Evolutionary conservation across 2,329 filamentous ascomycete species (phyloP).

Genomic region (Paecilomyces sp.): DNA sequence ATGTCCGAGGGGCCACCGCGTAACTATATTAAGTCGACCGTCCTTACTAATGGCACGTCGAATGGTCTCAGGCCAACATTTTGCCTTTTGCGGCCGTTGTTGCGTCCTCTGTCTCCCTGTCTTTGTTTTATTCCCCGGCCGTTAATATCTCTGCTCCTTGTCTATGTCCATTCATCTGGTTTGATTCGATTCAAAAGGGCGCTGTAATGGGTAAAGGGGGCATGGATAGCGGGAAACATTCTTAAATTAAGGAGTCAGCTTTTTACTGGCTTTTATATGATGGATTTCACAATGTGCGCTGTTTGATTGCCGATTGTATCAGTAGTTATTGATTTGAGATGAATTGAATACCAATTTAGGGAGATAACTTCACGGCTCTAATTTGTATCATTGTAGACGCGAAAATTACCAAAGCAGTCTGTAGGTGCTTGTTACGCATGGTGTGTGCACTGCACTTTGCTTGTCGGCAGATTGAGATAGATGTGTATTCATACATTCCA

Average conservation of each 20-base stretch:
- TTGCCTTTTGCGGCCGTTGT: not conserved
- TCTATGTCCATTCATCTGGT: constrained; percentile 12
- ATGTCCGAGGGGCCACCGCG: not conserved
- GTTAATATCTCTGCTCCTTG: not conserved
- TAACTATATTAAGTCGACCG: not conserved
- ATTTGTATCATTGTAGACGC: not conserved
- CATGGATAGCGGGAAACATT: constrained; percentile 27
- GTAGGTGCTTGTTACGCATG: too few relatives aligned
- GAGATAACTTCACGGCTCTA: not conserved
- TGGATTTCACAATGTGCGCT: not conserved
- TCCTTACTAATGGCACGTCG: not conserved
- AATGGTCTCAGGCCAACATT: not conserved
- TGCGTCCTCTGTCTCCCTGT: not conserved
- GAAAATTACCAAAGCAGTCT: too few relatives aligned
- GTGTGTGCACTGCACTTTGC: too few relatives aligned
- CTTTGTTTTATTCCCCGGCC: not conserved
- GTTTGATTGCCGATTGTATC: not conserved
- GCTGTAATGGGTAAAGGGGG: constrained; percentile 35
- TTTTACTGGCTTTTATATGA: not conserved
- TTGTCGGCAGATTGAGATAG: too few relatives aligned
- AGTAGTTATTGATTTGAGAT: not conserved
- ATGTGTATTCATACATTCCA: too few relatives aligned
- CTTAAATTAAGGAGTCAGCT: constrained; percentile 4
- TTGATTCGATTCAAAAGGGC: constrained; percentile 25
- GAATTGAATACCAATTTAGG: not conserved